These are phyloP conservation scores for Codiaeum variegatum DNA, from an alignment of 441 rosid genomes.

Conservation along the genomic window DNA sequence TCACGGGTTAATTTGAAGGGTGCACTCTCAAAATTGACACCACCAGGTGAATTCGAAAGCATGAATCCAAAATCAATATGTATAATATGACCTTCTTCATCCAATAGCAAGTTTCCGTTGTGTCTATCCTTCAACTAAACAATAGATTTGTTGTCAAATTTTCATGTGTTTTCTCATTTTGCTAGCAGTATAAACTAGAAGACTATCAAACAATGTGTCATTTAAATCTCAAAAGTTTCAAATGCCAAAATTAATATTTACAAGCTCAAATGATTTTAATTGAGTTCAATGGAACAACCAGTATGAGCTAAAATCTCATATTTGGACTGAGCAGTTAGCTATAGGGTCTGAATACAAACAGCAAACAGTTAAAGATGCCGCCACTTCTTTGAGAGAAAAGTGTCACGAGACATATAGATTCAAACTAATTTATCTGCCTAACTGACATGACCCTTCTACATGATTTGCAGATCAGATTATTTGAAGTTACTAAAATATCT, in stretches of 20 bases:
- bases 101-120: conserved; percentile 90
- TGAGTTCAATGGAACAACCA: not conserved
- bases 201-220: not conserved
- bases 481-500: not conserved
- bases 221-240: not conserved
- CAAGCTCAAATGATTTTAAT: not conserved
- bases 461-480: not conserved
- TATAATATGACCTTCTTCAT: conserved; percentile 97
- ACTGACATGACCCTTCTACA: not conserved
- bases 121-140: conserved; percentile 90
- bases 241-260: not conserved
- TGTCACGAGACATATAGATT: not conserved
- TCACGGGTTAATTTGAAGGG: conserved; percentile 96
- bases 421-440: not conserved
- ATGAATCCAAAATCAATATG: conserved; percentile 98
- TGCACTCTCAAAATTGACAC: conserved; percentile 96
- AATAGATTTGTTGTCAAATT: not conserved
- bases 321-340: not conserved
- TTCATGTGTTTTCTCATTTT: not conserved
- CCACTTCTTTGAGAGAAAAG: not conserved
- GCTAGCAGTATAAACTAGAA: not conserved
- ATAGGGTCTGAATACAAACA: not conserved
- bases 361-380: not conserved
- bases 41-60: conserved; percentile 98
- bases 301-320: not conserved